phyloP scores from a whole-genome alignment of 2,329 filamentous ascomycete species.

The Trichoderma semiorbis region DNA sequence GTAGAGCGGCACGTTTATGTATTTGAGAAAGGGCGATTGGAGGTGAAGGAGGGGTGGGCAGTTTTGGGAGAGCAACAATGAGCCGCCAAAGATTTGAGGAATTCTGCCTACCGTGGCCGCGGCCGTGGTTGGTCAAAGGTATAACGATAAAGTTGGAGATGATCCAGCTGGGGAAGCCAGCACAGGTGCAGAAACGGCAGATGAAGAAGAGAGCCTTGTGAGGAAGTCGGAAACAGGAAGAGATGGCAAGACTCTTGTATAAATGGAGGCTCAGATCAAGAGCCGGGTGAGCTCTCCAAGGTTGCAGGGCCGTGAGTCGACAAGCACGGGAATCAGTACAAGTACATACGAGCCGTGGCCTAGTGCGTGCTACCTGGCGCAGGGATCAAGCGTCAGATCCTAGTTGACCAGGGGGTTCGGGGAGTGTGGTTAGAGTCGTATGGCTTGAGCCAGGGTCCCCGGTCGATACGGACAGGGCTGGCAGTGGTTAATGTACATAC shows the following conservation, averaged over 20 bases:
- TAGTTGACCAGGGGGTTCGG: constrained; percentile 22
- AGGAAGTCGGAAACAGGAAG: constrained; percentile 11
- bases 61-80: constrained; percentile 23
- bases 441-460: constrained; percentile 13
- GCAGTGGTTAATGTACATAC: constrained; percentile 15
- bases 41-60: constrained; percentile 17
- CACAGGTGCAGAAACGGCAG: constrained; percentile 5
- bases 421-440: constrained; percentile 5
- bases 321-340: constrained; percentile 15
- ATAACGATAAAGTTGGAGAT: constrained; percentile 11
- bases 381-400: constrained; percentile 22
- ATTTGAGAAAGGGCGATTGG: constrained; percentile 19
- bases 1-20: constrained; percentile 27
- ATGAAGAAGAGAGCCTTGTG: constrained; percentile 17
- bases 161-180: constrained; percentile 20
- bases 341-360: not conserved
- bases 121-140: constrained; percentile 26
- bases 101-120: constrained; percentile 30
- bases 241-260: constrained; percentile 25
- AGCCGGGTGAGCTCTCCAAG: constrained; percentile 19
- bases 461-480: constrained; percentile 20
- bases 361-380: constrained; percentile 13
- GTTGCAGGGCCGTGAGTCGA: constrained; percentile 20
- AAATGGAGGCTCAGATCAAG: constrained; percentile 22
- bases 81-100: constrained; percentile 17